Conservation (phyloP, 805 yeast species). For the Ogataea paraovalis region DNA sequence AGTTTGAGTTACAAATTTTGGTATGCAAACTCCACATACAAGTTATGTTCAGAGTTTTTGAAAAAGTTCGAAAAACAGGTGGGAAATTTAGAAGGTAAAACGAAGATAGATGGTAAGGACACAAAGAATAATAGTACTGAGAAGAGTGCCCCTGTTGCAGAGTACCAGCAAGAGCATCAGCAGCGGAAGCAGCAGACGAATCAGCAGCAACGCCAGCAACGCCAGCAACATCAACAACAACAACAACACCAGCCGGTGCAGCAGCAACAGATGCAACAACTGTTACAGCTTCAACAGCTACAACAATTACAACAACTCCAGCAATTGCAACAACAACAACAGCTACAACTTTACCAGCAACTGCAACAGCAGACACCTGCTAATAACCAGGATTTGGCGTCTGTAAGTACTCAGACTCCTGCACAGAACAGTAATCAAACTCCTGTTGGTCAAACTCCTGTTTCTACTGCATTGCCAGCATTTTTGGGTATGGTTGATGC, state of each 20-base stretch:
- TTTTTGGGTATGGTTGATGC: not conserved
- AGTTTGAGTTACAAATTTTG: conserved; percentile 9
- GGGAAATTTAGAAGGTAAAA: not conserved
- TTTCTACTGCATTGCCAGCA: not conserved
- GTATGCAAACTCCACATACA: conserved; percentile 17
- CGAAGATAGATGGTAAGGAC: not conserved
- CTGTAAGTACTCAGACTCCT: not conserved
- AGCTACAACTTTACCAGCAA: not conserved
- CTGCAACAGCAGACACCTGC: not conserved
- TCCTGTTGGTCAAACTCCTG: not conserved
- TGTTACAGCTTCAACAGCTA: not conserved
- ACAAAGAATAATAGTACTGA: not conserved
- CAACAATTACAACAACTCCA: not conserved
- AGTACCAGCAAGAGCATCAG: not conserved
- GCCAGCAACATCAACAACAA: not conserved
- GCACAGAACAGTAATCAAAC: not conserved
- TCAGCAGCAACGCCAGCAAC: not conserved
- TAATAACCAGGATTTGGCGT: not conserved
- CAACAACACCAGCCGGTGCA: not conserved
- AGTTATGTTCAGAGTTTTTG: conserved; percentile 15
- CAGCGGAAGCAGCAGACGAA: not conserved
- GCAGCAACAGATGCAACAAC: not conserved
- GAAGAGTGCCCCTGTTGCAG: not conserved
- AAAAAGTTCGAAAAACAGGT: conserved; percentile 4
- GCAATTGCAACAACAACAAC: not conserved